Conservation (phyloP, 306 rosid genomes). For the Cicer chorassanicum region DNA sequence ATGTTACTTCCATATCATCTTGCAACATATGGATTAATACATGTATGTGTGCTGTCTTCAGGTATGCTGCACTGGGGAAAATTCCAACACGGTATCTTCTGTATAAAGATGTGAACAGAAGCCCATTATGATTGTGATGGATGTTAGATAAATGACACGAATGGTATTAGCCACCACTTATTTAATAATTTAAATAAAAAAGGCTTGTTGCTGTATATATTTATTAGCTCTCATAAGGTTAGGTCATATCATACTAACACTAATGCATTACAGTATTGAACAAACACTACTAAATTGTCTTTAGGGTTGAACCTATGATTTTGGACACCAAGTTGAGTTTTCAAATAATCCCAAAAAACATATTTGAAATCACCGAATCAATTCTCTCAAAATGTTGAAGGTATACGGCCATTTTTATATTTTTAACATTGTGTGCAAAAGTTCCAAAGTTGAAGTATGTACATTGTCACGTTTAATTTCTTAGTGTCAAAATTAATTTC, state of each 20-base stretch:
- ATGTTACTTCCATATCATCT: constrained; percentile 29
- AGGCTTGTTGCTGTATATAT: constrained; percentile 17
- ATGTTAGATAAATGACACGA: constrained; percentile 27
- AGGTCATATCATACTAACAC: not conserved
- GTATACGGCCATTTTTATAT: not conserved
- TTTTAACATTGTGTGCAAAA: not conserved
- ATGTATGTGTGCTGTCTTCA: constrained; percentile 46
- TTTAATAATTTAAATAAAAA: constrained; percentile 32
- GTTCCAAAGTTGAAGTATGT: not conserved
- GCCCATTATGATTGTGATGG: constrained; percentile 56
- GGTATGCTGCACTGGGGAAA: constrained; percentile 96
- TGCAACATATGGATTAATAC: constrained; percentile 13
- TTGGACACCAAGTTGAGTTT: constrained; percentile 18
- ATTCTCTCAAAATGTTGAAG: not conserved
- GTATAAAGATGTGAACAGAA: constrained; percentile 88
- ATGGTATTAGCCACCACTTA: constrained; percentile 23
- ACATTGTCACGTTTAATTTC: not conserved
- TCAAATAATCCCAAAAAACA: not conserved
- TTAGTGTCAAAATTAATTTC: not conserved
- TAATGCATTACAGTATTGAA: constrained; percentile 12
- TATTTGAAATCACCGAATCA: not conserved
- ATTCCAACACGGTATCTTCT: constrained; percentile 79
- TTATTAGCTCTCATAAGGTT: constrained; percentile 16
- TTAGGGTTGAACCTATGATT: not conserved
- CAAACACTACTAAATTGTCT: not conserved